Evolutionary conservation across 805 yeast species (phyloP).

Genomic region (Brettanomyces sp.): DNA sequence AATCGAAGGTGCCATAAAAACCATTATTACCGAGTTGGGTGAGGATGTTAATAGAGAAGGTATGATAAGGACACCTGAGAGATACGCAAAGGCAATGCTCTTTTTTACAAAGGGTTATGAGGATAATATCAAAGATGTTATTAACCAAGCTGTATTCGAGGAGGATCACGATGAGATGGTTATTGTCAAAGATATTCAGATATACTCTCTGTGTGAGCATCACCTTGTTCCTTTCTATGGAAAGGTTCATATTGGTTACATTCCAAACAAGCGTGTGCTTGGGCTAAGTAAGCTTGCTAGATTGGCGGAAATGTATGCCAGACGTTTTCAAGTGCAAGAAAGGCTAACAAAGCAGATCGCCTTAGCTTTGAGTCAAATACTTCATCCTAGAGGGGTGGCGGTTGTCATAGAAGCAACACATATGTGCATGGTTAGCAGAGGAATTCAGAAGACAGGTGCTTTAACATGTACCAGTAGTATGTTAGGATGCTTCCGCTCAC

Average conservation of each 20-base stretch:
- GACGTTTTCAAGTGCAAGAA: conserved; percentile 97
- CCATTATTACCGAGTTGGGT: conserved; percentile 75
- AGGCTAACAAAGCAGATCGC: conserved; percentile 95
- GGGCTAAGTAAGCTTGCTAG: conserved; percentile 92
- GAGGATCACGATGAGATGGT: conserved; percentile 99
- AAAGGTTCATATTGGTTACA: conserved; percentile 95
- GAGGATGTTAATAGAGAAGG: conserved; percentile 90
- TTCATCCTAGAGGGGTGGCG: conserved; percentile 94
- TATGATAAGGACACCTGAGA: conserved; percentile 82
- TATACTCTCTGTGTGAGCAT: conserved; percentile 91
- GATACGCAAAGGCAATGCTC: conserved; percentile 95
- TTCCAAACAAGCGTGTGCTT: conserved; percentile 86
- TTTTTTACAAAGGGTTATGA: conserved; percentile 95
- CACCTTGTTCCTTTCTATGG: conserved; percentile 97
- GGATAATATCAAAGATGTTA: conserved; percentile 84
- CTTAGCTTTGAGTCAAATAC: conserved; percentile 83
- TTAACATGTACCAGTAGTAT: conserved; percentile 91
- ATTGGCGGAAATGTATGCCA: conserved; percentile 91
- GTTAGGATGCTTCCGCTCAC: conserved; percentile 91
- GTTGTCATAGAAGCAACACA: conserved; percentile 97
- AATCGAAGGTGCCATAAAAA: conserved; percentile 77
- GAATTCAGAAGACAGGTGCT: conserved; percentile 92
- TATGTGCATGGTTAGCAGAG: conserved; percentile 99
- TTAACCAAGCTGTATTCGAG: conserved; percentile 91
- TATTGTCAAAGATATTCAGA: conserved; percentile 88